Base-by-base conservation (phyloP, 192 early-diverging fungal species). In the Coemansia sp. region DNA sequence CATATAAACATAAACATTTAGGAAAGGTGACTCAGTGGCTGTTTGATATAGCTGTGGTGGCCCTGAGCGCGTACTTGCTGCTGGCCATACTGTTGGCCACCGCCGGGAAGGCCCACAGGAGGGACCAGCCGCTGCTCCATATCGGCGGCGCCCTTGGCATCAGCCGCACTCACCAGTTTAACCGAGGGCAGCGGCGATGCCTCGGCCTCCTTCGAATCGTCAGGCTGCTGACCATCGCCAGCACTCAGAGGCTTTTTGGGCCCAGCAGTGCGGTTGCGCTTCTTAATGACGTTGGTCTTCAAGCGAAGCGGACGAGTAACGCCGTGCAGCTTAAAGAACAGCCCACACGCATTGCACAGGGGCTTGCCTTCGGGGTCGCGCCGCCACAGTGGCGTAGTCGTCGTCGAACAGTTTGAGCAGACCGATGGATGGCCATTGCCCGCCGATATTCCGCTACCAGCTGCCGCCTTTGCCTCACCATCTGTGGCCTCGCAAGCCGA, bases 271-370 rank as follows among this genome's bases (percentile, higher is more conserved):
- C 97, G 91, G 75, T 96, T 96, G 50, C 97, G 91, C 64, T 95
- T 98, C 77, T 95, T 89, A 69, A 99, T 96, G 20, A 95, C 91
- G 72, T 95, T 93, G 3, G 91, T 94, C 82, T 95, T 96, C 67
- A 99, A 80, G 59, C 87, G 90, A 6, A 94, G 83, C n/a, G 97
- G 97, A 42, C 97, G 83, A 3, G 88, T 88, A n/a, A 94, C 90
- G 16, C 94, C 93, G 72, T 99, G 97, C 26, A 99, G 83, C 79
- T 98, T 99, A 72, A 85, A 90, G 75, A 94, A 99, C 61, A 99
- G 70, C 0, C 97, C 97, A 66, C 97, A 99, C 0, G 97, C 97
- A 66, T 99, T 99, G 72, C 97, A 99, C 36, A 99, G 85, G 0
- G 94, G 88, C 41, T 92, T 89, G 33, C 96, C 96, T 50, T 91